phyloP scores from a whole-genome alignment of 352 stramenopile species.

The Elongisporangium undulatum region DNA sequence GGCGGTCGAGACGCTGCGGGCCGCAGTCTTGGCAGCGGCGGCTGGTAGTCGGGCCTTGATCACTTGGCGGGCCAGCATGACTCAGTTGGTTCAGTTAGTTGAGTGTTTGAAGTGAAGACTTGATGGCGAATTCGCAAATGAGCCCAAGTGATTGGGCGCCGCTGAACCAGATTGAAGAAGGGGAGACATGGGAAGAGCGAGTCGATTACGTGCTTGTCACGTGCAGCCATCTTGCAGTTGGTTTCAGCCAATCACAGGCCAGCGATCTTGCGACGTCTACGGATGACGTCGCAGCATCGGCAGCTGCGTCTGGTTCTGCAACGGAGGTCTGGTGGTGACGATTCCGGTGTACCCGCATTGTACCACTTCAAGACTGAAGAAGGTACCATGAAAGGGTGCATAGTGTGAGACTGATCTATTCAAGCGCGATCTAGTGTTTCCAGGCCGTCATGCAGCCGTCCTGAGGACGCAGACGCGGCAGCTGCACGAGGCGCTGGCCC shows the following conservation, averaged over 20 bases:
- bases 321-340: not conserved
- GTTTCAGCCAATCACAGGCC: not conserved
- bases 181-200: slow-evolving; percentile 8
- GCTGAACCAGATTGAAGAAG: slow-evolving; percentile 2
- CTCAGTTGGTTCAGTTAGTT: not conserved
- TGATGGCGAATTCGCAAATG: slow-evolving; percentile 17
- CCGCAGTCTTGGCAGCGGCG: slow-evolving; percentile 7
- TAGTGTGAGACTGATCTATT: not conserved
- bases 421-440: slow-evolving; percentile 35
- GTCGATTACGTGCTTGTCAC: not conserved
- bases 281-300: not conserved
- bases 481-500: slow-evolving; percentile 59
- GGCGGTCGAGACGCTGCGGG: slow-evolving; percentile 27
- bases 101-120: slow-evolving; percentile 4
- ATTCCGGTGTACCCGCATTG: not conserved
- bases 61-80: slow-evolving; percentile 27
- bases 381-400: not conserved
- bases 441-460: slow-evolving; percentile 75
- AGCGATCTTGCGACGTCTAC: not conserved
- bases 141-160: slow-evolving; percentile 13
- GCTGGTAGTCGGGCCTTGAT: slow-evolving; percentile 13
- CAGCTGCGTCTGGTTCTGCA: not conserved
- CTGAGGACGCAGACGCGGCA: slow-evolving; percentile 59
- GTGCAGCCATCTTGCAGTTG: not conserved
- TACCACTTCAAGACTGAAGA: not conserved